Percentiles rank a stretch among this genome's conserved stretches.
These are phyloP conservation scores for Plasmodium sp. DNA, from an alignment of 169 alveolate species.

Conservation along the genomic window DNA sequence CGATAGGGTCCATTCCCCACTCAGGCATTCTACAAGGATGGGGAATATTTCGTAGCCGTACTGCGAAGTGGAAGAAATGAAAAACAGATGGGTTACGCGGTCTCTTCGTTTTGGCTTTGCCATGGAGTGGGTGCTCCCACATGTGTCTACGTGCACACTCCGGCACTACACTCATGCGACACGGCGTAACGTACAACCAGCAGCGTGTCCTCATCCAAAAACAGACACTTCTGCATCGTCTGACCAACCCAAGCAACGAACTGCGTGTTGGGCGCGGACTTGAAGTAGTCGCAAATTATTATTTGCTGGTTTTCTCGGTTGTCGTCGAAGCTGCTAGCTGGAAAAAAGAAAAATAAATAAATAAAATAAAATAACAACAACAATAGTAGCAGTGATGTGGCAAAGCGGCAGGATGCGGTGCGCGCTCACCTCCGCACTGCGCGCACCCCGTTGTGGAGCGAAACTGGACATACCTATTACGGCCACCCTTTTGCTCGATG, in stretches of 20 bases:
- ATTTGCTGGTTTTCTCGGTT: conserved; percentile 47
- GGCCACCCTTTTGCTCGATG: conserved; percentile 46
- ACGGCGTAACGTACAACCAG: conserved; percentile 28
- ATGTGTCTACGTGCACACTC: not conserved
- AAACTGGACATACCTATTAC: conserved; percentile 20
- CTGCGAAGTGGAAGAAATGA: conserved; percentile 11
- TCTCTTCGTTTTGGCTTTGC: not conserved
- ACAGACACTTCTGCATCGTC: conserved; percentile 49
- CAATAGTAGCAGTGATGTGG: not conserved
- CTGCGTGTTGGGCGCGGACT: conserved; percentile 26
- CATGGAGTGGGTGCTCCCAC: not conserved
- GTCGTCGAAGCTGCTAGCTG: conserved; percentile 46
- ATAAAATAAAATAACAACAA: not conserved
- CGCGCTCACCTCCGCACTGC: not conserved
- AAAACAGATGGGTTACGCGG: not conserved
- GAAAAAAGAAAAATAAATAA: not conserved
- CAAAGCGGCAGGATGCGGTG: not conserved
- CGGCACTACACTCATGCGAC: not conserved
- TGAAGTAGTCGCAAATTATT: conserved; percentile 34
- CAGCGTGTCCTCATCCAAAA: conserved; percentile 22
- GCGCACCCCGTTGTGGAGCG: not conserved
- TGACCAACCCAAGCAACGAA: conserved; percentile 67
- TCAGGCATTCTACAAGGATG: conserved; percentile 25
- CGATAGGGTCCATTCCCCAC: conserved; percentile 53
- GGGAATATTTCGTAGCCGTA: conserved; percentile 69